Evolutionary conservation across 2,329 filamentous ascomycete species (phyloP).

Genomic region (Epicoccum sorghinum): DNA sequence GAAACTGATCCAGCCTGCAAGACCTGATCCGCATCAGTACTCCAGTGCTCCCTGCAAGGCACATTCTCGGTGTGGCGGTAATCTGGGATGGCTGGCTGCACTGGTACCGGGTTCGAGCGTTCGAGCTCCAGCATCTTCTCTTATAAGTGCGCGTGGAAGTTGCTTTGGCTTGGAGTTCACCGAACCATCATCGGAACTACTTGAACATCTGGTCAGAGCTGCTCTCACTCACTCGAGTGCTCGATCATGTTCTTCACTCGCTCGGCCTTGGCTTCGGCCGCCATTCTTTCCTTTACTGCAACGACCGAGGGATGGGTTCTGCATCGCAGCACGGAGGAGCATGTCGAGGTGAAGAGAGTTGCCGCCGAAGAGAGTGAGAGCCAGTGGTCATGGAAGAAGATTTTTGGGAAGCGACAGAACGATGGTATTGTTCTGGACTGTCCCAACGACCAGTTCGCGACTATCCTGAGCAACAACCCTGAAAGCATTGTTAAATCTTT

Average conservation of each 20-base stretch:
- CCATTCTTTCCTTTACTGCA: conserved; percentile 38
- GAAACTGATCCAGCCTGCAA: conserved; percentile 31
- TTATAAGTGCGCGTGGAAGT: conserved; percentile 38
- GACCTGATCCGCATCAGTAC: conserved; percentile 34
- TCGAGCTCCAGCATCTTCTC: conserved; percentile 7
- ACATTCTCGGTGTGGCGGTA: conserved; percentile 38
- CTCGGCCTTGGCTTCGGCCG: conserved; percentile 40
- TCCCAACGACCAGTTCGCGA: conserved; percentile 24
- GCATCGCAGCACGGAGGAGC: conserved; percentile 17
- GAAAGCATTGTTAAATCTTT: conserved; percentile 25
- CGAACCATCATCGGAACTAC: conserved; percentile 23
- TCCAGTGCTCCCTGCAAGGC: conserved; percentile 44
- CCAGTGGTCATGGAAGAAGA: conserved; percentile 14
- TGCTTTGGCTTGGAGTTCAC: conserved; percentile 17
- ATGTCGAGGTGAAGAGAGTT: conserved; percentile 8
- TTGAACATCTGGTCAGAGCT: conserved; percentile 34
- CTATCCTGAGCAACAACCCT: conserved; percentile 22
- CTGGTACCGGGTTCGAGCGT: conserved; percentile 11
- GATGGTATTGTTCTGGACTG: conserved; percentile 18
- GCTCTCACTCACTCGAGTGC: conserved; percentile 43
- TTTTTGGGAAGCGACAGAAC: conserved; percentile 24
- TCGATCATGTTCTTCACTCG: conserved; percentile 43
- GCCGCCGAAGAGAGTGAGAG: conserved; percentile 3
- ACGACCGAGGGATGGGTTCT: conserved; percentile 26
- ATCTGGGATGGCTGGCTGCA: conserved; percentile 37